Evolutionary conservation across 306 rosid genomes (phyloP).

Genomic region (Clitoria ternatea): DNA sequence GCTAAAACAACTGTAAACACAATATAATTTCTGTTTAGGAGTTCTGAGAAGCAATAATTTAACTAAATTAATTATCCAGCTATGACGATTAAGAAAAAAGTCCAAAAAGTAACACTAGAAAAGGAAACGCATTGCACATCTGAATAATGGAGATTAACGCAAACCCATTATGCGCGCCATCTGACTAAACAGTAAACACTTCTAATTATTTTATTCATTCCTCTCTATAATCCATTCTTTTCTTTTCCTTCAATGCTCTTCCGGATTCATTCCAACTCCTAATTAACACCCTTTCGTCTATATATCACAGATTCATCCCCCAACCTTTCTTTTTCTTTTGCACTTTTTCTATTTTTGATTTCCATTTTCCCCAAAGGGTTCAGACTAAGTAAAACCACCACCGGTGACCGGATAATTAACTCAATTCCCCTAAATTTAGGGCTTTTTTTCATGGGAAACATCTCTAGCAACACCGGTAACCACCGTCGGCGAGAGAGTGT

Average conservation of each 20-base stretch:
- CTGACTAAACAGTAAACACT: neutral
- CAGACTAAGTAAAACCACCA: neutral
- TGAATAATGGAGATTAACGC: neutral
- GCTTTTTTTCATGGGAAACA: constrained; percentile 67
- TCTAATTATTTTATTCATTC: neutral
- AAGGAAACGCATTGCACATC: no score
- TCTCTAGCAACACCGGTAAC: constrained; percentile 40
- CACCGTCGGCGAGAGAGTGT: constrained; percentile 47
- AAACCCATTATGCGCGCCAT: constrained; percentile 22
- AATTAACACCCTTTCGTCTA: neutral
- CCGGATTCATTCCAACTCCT: neutral
- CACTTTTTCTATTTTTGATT: neutral
- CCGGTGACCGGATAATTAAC: neutral
- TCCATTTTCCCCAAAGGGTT: neutral
- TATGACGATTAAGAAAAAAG: no score
- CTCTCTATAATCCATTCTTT: neutral
- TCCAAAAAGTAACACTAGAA: no score
- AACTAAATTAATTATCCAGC: no score
- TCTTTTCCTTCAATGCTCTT: neutral
- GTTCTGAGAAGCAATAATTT: no score
- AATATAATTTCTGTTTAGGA: no score
- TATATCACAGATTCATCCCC: neutral
- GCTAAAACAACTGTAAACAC: neutral
- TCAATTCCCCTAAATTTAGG: constrained; percentile 2
- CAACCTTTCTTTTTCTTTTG: neutral